phyloP scores from a whole-genome alignment of 345 rosid genomes.

The Populus euphratica region DNA sequence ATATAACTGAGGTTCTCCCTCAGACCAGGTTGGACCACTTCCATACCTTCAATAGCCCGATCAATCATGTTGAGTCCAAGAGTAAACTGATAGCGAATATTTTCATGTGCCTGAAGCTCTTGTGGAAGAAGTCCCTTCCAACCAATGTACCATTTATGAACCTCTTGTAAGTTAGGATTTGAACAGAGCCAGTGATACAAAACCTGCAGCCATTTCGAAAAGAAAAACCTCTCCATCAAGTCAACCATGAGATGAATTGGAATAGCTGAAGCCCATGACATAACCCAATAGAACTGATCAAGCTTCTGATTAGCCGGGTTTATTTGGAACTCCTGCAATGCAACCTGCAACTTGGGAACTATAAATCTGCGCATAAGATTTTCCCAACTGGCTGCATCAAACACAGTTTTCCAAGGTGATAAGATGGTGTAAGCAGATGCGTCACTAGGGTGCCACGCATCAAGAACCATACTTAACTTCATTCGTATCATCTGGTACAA shows the following conservation, averaged over 20 bases:
- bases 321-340: slow-evolving; percentile 73
- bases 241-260: slow-evolving; percentile 90
- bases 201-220: slow-evolving; percentile 82
- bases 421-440: slow-evolving; percentile 75
- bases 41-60: slow-evolving; percentile 66
- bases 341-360: slow-evolving; percentile 86
- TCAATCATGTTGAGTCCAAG: slow-evolving; percentile 77
- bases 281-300: slow-evolving; percentile 72
- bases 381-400: slow-evolving; percentile 88
- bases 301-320: slow-evolving; percentile 77
- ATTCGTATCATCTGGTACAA: slow-evolving; percentile 69
- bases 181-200: slow-evolving; percentile 76
- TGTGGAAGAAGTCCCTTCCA: slow-evolving; percentile 83
- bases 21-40: slow-evolving; percentile 68
- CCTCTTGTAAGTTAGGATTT: slow-evolving; percentile 69
- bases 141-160: slow-evolving; percentile 66
- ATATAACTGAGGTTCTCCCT: slow-evolving; percentile 60
- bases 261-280: slow-evolving; percentile 75
- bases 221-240: slow-evolving; percentile 82
- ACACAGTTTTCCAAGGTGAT: slow-evolving; percentile 89
- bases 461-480: slow-evolving; percentile 81
- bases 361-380: slow-evolving; percentile 78
- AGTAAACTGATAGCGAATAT: slow-evolving; percentile 63
- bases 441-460: slow-evolving; percentile 93
- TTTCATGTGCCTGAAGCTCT: slow-evolving; percentile 76